phyloP scores from a whole-genome alignment of 306 rosid genomes.

The Fagus sylvatica region DNA sequence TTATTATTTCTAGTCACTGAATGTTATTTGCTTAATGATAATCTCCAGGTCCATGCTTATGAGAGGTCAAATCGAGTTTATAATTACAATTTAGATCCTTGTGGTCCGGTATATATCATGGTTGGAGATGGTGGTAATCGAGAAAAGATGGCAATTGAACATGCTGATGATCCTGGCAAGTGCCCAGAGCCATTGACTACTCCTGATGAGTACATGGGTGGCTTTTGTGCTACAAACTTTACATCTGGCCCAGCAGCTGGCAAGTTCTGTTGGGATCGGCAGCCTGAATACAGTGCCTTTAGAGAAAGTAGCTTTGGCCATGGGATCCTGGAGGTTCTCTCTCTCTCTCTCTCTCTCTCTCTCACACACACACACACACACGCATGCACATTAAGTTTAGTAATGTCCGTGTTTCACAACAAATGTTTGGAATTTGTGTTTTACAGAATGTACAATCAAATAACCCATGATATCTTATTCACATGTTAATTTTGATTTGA shows the following conservation, averaged over 20 bases:
- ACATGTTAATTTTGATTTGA: background rate
- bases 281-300: conserved; percentile 69
- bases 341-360: conserved; percentile 3
- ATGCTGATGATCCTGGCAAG: conserved; percentile 63
- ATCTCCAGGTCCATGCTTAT: conserved; percentile 79
- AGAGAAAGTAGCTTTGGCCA: conserved; percentile 83
- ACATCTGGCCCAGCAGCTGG: conserved; percentile 61
- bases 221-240: conserved; percentile 63
- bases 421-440: background rate
- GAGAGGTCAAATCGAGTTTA: conserved; percentile 83
- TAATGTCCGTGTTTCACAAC: background rate
- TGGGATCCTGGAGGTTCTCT: conserved; percentile 72
- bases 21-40: conserved; percentile 5
- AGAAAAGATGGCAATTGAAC: conserved; percentile 69
- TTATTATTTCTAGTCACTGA: background rate
- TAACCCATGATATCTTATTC: background rate
- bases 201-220: conserved; percentile 49
- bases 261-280: conserved; percentile 76
- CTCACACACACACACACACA: background rate
- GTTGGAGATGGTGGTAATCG: conserved; percentile 87
- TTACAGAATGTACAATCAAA: background rate
- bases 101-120: conserved; percentile 74
- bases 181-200: conserved; percentile 63
- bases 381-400: too few relatives aligned
- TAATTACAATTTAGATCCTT: conserved; percentile 70